phyloP scores from a whole-genome alignment of 2,329 filamentous ascomycete species.

The Ascochyta rabiei region DNA sequence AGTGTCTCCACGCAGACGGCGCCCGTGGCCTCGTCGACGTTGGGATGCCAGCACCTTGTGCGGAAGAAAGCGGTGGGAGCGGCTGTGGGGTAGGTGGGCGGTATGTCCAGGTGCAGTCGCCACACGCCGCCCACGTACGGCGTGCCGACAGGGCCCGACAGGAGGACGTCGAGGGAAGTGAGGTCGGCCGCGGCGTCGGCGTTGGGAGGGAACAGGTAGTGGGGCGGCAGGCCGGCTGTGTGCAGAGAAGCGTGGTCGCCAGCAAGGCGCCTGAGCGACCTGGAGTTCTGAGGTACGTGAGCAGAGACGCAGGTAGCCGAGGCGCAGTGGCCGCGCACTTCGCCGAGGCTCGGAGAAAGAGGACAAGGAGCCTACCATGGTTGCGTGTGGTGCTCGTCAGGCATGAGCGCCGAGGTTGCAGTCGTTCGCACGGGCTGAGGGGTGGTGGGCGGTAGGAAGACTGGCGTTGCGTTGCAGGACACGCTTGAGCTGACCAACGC shows the following conservation, averaged over 20 bases:
- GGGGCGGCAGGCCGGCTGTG: slow-evolving; percentile 62
- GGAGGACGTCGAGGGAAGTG: slow-evolving; percentile 62
- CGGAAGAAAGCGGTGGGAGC: slow-evolving; percentile 65
- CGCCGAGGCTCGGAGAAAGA: background rate
- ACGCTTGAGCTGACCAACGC: background rate
- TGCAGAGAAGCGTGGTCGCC: slow-evolving; percentile 65
- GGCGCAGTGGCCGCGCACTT: background rate
- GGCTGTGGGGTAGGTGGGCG: slow-evolving; percentile 59
- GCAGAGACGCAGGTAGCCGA: background rate
- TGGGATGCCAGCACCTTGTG: slow-evolving; percentile 68
- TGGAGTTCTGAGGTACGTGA: slow-evolving; percentile 50
- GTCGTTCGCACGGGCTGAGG: background rate
- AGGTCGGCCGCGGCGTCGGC: slow-evolving; percentile 57
- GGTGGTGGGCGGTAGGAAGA: background rate
- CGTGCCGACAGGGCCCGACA: slow-evolving; percentile 65
- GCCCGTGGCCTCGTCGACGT: slow-evolving; percentile 67
- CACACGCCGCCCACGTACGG: slow-evolving; percentile 65
- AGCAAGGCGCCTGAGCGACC: slow-evolving; percentile 63
- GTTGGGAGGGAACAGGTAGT: slow-evolving; percentile 62
- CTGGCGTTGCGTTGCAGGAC: background rate
- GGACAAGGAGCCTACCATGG: slow-evolving; percentile 18
- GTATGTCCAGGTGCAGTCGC: slow-evolving; percentile 65
- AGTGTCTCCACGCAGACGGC: slow-evolving; percentile 69
- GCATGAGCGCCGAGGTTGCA: background rate
- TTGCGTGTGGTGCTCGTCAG: background rate